Evolutionary conservation across 331 rosid genomes (phyloP).

Genomic region (Malus hybrid): DNA sequence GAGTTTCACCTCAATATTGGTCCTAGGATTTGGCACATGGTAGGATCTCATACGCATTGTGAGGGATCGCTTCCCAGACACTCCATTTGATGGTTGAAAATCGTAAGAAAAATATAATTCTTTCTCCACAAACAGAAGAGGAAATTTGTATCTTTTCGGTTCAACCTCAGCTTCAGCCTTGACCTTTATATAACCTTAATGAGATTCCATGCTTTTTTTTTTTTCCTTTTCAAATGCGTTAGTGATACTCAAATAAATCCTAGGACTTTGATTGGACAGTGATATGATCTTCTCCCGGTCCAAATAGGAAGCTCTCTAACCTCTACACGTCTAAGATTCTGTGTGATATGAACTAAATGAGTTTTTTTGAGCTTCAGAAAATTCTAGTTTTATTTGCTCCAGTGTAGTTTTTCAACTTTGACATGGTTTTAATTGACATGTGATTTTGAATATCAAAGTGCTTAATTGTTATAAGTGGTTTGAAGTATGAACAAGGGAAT

Average conservation of each 20-base stretch:
- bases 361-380: not conserved
- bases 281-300: not conserved
- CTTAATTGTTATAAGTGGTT: not conserved
- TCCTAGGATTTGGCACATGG: not conserved
- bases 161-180: not conserved
- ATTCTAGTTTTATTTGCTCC: not conserved
- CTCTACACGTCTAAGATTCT: not conserved
- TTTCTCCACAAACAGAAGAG: not conserved
- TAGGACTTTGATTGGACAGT: not conserved
- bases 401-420: not conserved
- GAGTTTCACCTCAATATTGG: not conserved
- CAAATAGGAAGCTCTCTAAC: not conserved
- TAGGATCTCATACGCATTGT: not conserved
- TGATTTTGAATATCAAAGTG: not conserved
- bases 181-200: not conserved
- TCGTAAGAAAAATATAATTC: not conserved
- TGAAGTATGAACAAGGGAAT: conserved; percentile 8
- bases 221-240: not conserved
- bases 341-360: not conserved
- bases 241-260: not conserved
- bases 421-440: not conserved
- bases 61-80: not conserved
- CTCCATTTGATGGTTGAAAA: not conserved
- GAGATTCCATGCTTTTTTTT: conserved; percentile 5
- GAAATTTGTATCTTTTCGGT: not conserved